A percentile compares a stretch with the other conserved stretches of the same genome.
phyloP scores from a whole-genome alignment of 768 basidiomycete species.

The Leccinum fibrillosum region DNA sequence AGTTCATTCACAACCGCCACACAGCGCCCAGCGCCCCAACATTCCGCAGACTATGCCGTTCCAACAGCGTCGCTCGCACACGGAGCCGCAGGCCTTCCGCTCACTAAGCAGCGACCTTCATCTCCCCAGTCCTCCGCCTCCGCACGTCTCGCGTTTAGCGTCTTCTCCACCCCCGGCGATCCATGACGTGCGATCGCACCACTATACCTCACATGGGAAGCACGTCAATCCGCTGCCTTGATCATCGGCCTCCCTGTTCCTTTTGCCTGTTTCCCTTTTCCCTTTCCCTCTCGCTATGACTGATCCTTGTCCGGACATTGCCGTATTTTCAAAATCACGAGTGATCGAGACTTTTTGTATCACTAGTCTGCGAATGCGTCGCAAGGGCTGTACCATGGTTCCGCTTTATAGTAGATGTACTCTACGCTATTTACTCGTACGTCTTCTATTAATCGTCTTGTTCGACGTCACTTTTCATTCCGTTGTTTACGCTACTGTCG shows the following conservation, averaged over 20 bases:
- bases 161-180: conserved; percentile 41
- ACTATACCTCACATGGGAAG: conserved; percentile 42
- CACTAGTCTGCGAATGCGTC: conserved; percentile 28
- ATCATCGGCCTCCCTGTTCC: conserved; percentile 24
- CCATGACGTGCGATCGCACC: conserved; percentile 35
- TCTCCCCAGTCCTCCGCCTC: conserved; percentile 44
- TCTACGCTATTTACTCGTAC: conserved; percentile 33
- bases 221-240: conserved; percentile 46
- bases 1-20: conserved; percentile 33
- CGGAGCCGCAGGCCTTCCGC: conserved; percentile 53
- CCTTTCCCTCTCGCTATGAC: conserved; percentile 15
- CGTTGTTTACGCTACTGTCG: conserved; percentile 23
- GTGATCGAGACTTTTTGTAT: conserved; percentile 31
- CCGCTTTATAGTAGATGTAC: conserved; percentile 33
- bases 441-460: conserved; percentile 26
- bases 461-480: conserved; percentile 18
- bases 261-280: conserved; percentile 13
- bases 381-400: conserved; percentile 19
- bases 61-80: conserved; percentile 54
- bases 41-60: conserved; percentile 48
- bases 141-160: conserved; percentile 39
- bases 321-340: conserved; percentile 29
- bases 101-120: conserved; percentile 48
- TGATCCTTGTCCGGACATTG: conserved; percentile 26
- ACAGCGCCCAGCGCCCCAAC: conserved; percentile 34